Conservation (phyloP, 2,329 filamentous ascomycete species). For the Cladophialophora carrionii region DNA sequence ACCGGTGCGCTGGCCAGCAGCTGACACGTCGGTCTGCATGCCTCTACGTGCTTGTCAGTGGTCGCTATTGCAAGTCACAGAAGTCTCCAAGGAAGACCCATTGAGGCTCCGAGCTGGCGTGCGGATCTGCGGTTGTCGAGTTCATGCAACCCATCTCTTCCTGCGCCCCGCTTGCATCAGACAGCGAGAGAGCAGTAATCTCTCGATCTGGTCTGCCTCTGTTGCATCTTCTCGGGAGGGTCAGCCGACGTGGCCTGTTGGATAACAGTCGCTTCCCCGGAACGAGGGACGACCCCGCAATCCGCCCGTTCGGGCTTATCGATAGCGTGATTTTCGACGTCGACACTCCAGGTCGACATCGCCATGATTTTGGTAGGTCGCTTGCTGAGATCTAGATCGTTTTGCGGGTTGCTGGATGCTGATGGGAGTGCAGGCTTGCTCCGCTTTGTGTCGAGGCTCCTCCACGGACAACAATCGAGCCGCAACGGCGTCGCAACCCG, state of each 20-base stretch:
- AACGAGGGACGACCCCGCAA: conserved; percentile 24
- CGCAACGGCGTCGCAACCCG: conserved; percentile 11
- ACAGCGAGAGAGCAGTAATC: conserved; percentile 2
- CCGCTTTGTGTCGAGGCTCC: not conserved
- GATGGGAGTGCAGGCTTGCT: conserved; percentile 15
- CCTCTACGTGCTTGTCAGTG: conserved; percentile 15
- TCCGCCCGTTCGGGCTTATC: conserved; percentile 28
- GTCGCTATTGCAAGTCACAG: conserved; percentile 24
- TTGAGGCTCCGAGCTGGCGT: conserved; percentile 19
- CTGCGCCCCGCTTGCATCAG: conserved; percentile 10
- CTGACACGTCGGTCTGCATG: conserved; percentile 29
- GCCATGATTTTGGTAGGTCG: conserved; percentile 24
- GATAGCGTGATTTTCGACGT: conserved; percentile 24
- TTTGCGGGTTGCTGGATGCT: conserved; percentile 12
- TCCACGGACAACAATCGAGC: conserved; percentile 1
- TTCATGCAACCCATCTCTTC: conserved; percentile 16
- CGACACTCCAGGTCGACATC: conserved; percentile 5
- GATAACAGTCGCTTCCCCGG: not conserved
- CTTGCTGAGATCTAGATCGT: not conserved
- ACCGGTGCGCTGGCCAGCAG: conserved; percentile 35
- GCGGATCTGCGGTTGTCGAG: conserved; percentile 22
- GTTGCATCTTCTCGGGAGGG: not conserved
- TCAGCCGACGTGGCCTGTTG: not conserved
- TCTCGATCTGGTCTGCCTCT: not conserved
- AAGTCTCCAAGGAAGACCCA: conserved; percentile 15